Conservation (phyloP, 108 stramenopile genomes). For the Stephanodiscus minutulus region DNA sequence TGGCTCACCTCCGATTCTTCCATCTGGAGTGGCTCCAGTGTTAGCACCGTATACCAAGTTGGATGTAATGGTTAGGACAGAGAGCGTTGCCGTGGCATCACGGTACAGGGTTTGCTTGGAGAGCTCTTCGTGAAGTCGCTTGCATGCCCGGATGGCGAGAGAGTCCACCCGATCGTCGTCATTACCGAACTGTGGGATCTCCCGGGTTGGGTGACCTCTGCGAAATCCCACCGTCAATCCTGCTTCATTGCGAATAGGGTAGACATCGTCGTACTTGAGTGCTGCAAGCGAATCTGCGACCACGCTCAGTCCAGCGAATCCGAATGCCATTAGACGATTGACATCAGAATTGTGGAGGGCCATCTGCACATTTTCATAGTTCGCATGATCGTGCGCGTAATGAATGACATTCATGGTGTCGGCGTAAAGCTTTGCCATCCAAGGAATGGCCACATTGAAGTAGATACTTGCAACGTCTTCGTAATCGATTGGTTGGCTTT, state of each 20-base stretch:
- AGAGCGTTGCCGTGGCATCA: slow-evolving; percentile 62
- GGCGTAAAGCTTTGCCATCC: slow-evolving; percentile 76
- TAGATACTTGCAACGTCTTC: slow-evolving; percentile 51
- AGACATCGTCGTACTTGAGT: slow-evolving; percentile 66
- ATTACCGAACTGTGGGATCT: slow-evolving; percentile 63
- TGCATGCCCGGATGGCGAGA: slow-evolving; percentile 48
- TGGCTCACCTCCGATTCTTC: slow-evolving; percentile 53
- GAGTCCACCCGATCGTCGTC: slow-evolving; percentile 60
- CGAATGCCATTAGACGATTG: slow-evolving; percentile 73
- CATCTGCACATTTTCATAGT: slow-evolving; percentile 70
- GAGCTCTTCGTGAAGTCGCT: slow-evolving; percentile 55
- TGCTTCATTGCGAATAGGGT: slow-evolving; percentile 59
- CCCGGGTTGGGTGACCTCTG: slow-evolving; percentile 47
- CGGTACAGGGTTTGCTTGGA: slow-evolving; percentile 63
- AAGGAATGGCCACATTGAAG: slow-evolving; percentile 66
- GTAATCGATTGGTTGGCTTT: slow-evolving; percentile 55
- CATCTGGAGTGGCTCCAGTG: slow-evolving; percentile 69
- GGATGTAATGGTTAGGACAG: slow-evolving; percentile 68
- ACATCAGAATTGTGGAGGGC: slow-evolving; percentile 67
- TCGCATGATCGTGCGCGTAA: slow-evolving; percentile 58
- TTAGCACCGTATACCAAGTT: slow-evolving; percentile 70
- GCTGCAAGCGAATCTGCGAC: slow-evolving; percentile 72
- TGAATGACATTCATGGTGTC: slow-evolving; percentile 78
- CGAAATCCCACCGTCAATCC: slow-evolving; percentile 61
- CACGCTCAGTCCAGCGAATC: slow-evolving; percentile 59